These are phyloP conservation scores for Priceomyces haplophilus DNA, from an alignment of 805 yeast genomes.

Conservation along the genomic window DNA sequence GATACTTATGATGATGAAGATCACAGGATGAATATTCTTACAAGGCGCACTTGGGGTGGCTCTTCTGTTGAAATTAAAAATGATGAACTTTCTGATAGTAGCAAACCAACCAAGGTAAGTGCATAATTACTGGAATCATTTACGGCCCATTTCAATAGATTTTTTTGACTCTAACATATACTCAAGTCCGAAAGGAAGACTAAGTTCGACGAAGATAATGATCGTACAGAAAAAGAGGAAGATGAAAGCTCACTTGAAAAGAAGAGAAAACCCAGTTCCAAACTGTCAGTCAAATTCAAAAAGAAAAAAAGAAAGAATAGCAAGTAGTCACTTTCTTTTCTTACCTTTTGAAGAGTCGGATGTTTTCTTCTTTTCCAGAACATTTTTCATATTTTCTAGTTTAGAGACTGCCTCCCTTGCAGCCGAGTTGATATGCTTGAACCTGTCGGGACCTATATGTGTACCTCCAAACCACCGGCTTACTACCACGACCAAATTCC, in stretches of 20 bases:
- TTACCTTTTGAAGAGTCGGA: background rate
- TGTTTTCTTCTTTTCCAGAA: background rate
- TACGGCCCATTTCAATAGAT: too few species aligned
- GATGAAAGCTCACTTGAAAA: too few species aligned
- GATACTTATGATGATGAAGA: slow-evolving; percentile 16
- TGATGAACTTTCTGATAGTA: background rate
- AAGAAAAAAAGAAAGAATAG: slow-evolving; percentile 10
- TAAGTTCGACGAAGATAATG: too few species aligned
- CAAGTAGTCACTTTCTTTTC: slow-evolving; percentile 6
- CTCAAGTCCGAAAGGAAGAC: too few species aligned
- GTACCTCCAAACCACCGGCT: slow-evolving; percentile 92
- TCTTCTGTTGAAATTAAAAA: slow-evolving; percentile 1
- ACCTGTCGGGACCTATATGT: slow-evolving; percentile 89
- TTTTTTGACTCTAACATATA: too few species aligned
- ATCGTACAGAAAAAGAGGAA: too few species aligned
- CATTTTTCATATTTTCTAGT: slow-evolving; percentile 23
- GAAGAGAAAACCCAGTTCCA: slow-evolving; percentile 4
- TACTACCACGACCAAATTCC: slow-evolving; percentile 84
- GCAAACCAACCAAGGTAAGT: slow-evolving; percentile 8
- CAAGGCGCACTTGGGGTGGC: slow-evolving; percentile 18
- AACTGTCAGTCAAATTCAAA: slow-evolving; percentile 1
- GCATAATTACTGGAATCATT: too few species aligned
- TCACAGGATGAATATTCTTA: slow-evolving; percentile 5
- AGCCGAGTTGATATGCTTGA: slow-evolving; percentile 86
- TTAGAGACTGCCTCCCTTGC: slow-evolving; percentile 79